A percentile compares a stretch with the other conserved stretches of the same genome.
phyloP scores from a whole-genome alignment of 2,329 filamentous ascomycete species.

The Alternaria postmessia region DNA sequence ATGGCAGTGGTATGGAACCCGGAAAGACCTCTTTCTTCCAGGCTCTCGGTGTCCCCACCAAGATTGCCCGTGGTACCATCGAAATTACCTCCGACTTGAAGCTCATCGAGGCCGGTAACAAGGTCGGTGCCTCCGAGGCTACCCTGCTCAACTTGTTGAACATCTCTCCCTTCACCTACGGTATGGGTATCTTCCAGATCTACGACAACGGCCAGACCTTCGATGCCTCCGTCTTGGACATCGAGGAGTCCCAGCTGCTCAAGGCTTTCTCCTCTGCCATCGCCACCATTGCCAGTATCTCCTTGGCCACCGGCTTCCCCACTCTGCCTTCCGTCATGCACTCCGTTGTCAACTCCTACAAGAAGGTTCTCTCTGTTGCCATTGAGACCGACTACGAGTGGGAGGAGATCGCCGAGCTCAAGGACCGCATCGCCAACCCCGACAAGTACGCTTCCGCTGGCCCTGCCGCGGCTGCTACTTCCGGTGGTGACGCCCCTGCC shows the following conservation, averaged over 20 bases:
- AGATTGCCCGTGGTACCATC: conserved; percentile 99
- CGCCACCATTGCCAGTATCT: conserved; percentile 86
- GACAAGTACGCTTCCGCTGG: conserved; percentile 90
- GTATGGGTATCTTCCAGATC: conserved; percentile 94
- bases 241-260: conserved; percentile 93
- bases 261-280: conserved; percentile 82
- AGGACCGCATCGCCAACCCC: conserved; percentile 99
- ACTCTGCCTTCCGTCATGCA: conserved; percentile 96
- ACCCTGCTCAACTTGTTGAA: conserved; percentile 99
- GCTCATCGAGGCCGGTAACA: conserved; percentile 90
- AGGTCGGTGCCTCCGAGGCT: conserved; percentile 98
- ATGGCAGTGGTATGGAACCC: conserved; percentile 85
- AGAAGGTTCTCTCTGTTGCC: conserved; percentile 92
- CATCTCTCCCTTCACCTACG: conserved; percentile 84
- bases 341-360: conserved; percentile 97
- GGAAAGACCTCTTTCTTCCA: conserved; percentile 99
- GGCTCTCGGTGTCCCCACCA: conserved; percentile 99
- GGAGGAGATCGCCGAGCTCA: conserved; percentile 96
- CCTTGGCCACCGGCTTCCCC: conserved; percentile 92
- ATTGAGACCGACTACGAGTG: conserved; percentile 90
- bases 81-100: conserved; percentile 98
- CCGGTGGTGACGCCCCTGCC: conserved; percentile 59
- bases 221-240: conserved; percentile 84
- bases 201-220: conserved; percentile 98
- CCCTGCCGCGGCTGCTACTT: conserved; percentile 67